Conservation (phyloP, 2,329 filamentous ascomycete genomes). For the Reticulascus tulasneorum region DNA sequence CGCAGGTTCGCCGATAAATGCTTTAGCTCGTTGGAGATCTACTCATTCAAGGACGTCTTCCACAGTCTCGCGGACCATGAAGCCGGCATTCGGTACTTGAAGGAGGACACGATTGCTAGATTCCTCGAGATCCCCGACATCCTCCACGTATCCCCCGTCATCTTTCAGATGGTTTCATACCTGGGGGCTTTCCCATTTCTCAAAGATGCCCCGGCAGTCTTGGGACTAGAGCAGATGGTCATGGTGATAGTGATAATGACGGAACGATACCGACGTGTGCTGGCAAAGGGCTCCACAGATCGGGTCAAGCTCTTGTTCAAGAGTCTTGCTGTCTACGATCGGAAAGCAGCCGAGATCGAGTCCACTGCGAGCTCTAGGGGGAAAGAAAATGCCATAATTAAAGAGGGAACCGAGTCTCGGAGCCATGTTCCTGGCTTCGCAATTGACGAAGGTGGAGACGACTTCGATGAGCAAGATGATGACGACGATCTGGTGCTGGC, state of each 20-base stretch:
- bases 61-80: slow-evolving; percentile 63
- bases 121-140: slow-evolving; percentile 72
- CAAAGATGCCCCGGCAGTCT: slow-evolving; percentile 63
- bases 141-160: slow-evolving; percentile 60
- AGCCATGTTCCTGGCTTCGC: slow-evolving; percentile 36
- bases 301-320: slow-evolving; percentile 65
- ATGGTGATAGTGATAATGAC: slow-evolving; percentile 72
- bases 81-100: slow-evolving; percentile 60
- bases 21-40: slow-evolving; percentile 68
- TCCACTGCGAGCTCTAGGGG: too few species aligned
- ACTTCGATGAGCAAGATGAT: slow-evolving; percentile 40
- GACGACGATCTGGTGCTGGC: slow-evolving; percentile 64
- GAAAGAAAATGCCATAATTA: slow-evolving; percentile 7
- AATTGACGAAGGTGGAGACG: slow-evolving; percentile 40
- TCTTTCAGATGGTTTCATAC: slow-evolving; percentile 70
- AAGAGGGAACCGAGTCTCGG: slow-evolving; percentile 8
- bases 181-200: slow-evolving; percentile 72
- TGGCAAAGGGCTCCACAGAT: slow-evolving; percentile 54
- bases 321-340: slow-evolving; percentile 68
- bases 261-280: slow-evolving; percentile 61
- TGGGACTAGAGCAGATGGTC: slow-evolving; percentile 66
- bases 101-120: slow-evolving; percentile 64
- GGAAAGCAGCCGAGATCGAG: slow-evolving; percentile 38
- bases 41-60: slow-evolving; percentile 72
- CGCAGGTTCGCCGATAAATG: slow-evolving; percentile 64